phyloP scores from a whole-genome alignment of 352 stramenopile species.

The Bremia lactucae region DNA sequence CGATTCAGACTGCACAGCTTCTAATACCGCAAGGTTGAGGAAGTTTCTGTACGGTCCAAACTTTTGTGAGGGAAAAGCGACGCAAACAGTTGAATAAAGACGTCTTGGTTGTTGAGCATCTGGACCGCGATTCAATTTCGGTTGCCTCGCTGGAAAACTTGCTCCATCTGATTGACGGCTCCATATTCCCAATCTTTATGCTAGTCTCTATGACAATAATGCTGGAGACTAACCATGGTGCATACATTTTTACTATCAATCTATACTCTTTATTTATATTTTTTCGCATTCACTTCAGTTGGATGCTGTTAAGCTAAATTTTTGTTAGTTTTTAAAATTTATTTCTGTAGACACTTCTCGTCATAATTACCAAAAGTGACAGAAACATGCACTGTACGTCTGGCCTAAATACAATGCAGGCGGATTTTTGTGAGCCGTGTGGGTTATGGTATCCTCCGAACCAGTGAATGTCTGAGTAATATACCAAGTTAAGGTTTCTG shows the following conservation, averaged over 20 bases:
- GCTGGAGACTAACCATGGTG: conserved; percentile 87
- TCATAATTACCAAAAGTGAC: too few relatives aligned
- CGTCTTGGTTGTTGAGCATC: conserved; percentile 82
- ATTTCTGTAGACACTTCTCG: too few relatives aligned
- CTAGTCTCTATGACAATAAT: conserved; percentile 82
- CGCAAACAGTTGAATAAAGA: conserved; percentile 85
- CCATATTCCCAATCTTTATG: conserved; percentile 89
- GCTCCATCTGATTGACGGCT: conserved; percentile 84
- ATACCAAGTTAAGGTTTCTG: too few relatives aligned
- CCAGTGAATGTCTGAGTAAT: too few relatives aligned
- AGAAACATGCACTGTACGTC: too few relatives aligned
- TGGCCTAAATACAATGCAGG: too few relatives aligned
- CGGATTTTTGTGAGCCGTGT: too few relatives aligned
- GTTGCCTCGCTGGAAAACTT: conserved; percentile 49
- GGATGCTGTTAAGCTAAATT: too few relatives aligned
- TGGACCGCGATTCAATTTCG: conserved; percentile 42
- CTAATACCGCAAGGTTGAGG: conserved; percentile 12
- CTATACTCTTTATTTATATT: background rate
- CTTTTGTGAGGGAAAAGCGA: conserved; percentile 82
- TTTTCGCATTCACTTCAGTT: background rate
- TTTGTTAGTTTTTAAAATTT: too few relatives aligned
- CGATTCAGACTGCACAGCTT: conserved; percentile 26
- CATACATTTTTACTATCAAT: conserved; percentile 37
- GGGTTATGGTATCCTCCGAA: too few relatives aligned
- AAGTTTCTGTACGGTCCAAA: conserved; percentile 5